Evolutionary conservation across 2,329 filamentous ascomycete genomes (phyloP), one percentile per base, ranked within the genome.

Genomic region (Nemania sp.): DNA sequence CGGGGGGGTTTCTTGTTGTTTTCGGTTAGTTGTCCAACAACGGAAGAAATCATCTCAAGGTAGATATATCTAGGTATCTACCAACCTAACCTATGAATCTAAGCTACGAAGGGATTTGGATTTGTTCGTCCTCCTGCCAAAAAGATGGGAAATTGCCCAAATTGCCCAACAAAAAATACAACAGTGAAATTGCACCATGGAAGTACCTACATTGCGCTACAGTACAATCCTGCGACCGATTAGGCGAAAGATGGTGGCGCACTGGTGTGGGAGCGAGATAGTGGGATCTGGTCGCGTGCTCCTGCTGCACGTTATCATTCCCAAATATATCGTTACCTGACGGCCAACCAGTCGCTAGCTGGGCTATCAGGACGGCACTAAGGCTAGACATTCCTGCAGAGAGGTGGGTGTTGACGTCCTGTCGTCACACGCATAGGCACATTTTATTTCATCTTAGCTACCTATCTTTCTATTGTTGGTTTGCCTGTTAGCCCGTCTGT

Each of bases 201-300:
- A n/a, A n/a, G n/a, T n/a, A n/a, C n/a, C n/a, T n/a, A n/a, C n/a
- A n/a, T n/a, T n/a, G n/a, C n/a, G n/a, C n/a, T n/a, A n/a, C n/a
- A n/a, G n/a, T n/a, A n/a, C n/a, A 27, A 35, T 45, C 38, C 38
- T 22, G 24, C 61, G 62, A 63, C 64, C 61, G 67, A 60, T 29
- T 45, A 52, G 61, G 22, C 35, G 29, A 58, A n/a, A 22, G 27
- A 35, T 57, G 53, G 61, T 56, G 65, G 57, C 56, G 66, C 56
- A 4, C 45, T 53, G 53, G 53, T 53, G 43, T 58, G 26, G 66
- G 47, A 64, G 51, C 26, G 51, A 58, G 56, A 51, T 58, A 49
- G 66, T 63, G 62, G 62, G 61, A 66, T 62, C 49, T 63, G 61
- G 62, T 70, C 68, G 68, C 64, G 68, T 70, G 68, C 68, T 57